Percentiles rank a stretch among this genome's conserved stretches.
phyloP scores from a whole-genome alignment of 257 asterid species.

The Solanum phureja region DNA sequence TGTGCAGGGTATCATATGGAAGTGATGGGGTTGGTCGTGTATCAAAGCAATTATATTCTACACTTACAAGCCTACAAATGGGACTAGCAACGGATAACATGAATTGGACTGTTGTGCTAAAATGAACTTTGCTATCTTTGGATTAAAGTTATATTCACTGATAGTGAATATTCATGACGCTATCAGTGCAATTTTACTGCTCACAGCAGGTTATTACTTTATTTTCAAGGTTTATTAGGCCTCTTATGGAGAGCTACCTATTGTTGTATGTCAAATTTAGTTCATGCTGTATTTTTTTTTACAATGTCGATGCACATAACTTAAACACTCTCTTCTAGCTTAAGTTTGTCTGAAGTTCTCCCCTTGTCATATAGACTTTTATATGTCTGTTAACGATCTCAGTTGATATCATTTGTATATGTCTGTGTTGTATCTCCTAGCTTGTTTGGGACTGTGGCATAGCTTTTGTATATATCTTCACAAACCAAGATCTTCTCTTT shows the following conservation, averaged over 20 bases:
- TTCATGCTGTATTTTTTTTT: neutral
- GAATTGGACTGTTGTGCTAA: constrained; percentile 69
- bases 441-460: neutral
- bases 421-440: neutral
- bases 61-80: constrained; percentile 84
- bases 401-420: neutral
- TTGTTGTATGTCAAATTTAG: neutral
- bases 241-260: neutral
- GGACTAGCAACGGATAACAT: constrained; percentile 71
- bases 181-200: neutral
- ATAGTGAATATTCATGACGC: neutral
- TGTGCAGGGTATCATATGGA: constrained; percentile 63
- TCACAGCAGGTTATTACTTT: neutral
- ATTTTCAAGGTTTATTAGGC: neutral
- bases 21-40: constrained; percentile 64
- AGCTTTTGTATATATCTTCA: neutral
- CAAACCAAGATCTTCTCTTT: neutral
- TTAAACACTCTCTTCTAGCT: neutral
- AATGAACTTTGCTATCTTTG: constrained; percentile 16
- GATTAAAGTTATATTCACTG: neutral
- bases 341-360: neutral
- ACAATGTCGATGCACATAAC: neutral
- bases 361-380: neutral
- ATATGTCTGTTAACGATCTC: neutral
- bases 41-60: constrained; percentile 68